Base-by-base conservation (phyloP, 352 stramenopile genomes). In the Pythium brassicae region DNA sequence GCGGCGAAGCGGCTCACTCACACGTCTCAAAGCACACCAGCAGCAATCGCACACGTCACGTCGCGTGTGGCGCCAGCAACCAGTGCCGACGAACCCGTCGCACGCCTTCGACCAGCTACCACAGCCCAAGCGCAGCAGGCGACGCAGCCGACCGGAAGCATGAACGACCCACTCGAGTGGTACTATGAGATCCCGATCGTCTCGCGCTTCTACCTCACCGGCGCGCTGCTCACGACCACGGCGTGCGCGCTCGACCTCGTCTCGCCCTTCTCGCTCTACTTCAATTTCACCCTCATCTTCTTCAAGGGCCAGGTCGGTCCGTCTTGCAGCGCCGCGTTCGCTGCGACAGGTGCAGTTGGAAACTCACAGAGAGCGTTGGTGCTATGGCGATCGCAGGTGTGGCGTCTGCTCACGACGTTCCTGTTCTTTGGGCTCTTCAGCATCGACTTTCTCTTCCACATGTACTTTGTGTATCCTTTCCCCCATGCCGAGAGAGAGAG, bases 401-500 rank as follows among this genome's bases (percentile, higher is more conserved):
- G 97, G 97, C 78, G 97, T 50, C 72, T 99, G 22, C 61, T 99
- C 52, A 98, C 95, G 50, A 98, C 96, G 49, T 99, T 99, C 76
- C 72, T 99, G 45, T 99, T 99, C 85, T 99, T 99, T 74, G 97
- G 97, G 20, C 87, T 97, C 52, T 99, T 99, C 61, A 98, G 92
- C 49, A 82, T 99, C 42, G 97, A 99, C 63, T 99, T 99, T 71
- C 72, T 99, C 42, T 99, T 99, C 74, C 96, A 99, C 80, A 99
- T 99, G 97, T 99, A 99, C 79, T 99, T 99, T 76, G 85, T 99
- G 86, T 95, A 81, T 59, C 51, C 52, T 64, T 56, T 51, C 40
- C 34, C 74, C 89, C 45, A 19, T n/a, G n/a, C n/a, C n/a, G n/a
- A n/a, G n/a, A n/a, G n/a, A n/a, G n/a, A n/a, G n/a, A n/a, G n/a